phyloP scores from a whole-genome alignment of 176 grass and related monocot species.

The Oryza meridionalis region DNA sequence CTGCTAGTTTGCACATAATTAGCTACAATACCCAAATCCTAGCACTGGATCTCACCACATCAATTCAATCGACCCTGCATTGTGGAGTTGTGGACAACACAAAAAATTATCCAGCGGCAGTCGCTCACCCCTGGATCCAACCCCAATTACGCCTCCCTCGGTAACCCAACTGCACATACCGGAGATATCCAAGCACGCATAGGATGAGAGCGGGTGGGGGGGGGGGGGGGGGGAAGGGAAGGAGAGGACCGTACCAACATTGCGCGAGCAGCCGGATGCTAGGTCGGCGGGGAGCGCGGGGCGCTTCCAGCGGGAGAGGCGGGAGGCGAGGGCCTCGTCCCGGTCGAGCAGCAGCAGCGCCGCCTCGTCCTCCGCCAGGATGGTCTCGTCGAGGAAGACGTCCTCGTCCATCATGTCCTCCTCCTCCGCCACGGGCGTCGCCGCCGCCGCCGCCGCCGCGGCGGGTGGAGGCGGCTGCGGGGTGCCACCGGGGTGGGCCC shows the following conservation, averaged over 20 bases:
- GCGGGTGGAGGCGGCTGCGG: constrained; percentile 39
- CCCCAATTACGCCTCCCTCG: constrained; percentile 10
- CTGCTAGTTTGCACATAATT: not conserved
- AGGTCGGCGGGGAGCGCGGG: constrained; percentile 69
- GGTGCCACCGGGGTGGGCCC: constrained; percentile 44
- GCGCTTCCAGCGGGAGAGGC: constrained; percentile 81
- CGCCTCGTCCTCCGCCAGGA: constrained; percentile 81
- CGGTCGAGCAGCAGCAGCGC: constrained; percentile 64
- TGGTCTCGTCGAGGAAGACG: constrained; percentile 75
- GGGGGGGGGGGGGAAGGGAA: no score
- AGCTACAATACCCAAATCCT: not conserved
- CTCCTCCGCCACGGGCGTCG: constrained; percentile 33
- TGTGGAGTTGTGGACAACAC: not conserved
- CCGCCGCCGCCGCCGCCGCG: not conserved
- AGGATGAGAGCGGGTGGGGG: not conserved
- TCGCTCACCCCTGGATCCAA: not conserved
- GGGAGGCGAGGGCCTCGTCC: constrained; percentile 70
- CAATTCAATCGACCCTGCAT: not conserved
- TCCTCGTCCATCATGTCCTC: constrained; percentile 99
- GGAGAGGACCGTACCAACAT: constrained; percentile 42
- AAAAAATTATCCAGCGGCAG: no score
- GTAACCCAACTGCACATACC: not conserved
- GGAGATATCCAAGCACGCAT: not conserved
- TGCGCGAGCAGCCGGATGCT: constrained; percentile 36
- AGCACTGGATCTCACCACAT: not conserved